phyloP scores from a whole-genome alignment of 2,329 filamentous ascomycete genomes.

The Ceratocystis variospora region DNA sequence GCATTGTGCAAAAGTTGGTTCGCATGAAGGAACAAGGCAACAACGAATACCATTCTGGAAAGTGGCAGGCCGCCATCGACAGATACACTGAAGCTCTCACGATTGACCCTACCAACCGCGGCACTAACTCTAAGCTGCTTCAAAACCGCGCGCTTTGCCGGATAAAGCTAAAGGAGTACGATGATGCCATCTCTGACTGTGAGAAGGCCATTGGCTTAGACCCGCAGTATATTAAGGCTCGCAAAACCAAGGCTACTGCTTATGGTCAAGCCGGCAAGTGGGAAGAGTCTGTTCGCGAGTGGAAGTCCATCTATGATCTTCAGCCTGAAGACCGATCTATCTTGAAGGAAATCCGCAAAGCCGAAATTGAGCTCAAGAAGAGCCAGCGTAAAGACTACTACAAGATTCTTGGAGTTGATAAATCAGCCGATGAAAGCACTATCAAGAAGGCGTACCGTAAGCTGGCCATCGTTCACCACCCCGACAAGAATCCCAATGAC shows the following conservation, averaged over 20 bases:
- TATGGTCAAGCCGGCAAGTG: conserved; percentile 73
- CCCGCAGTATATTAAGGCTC: conserved; percentile 73
- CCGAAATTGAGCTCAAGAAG: conserved; percentile 95
- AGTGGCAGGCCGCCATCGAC: conserved; percentile 66
- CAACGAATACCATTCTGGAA: conserved; percentile 69
- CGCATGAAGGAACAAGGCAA: conserved; percentile 93
- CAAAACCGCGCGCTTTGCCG: conserved; percentile 85
- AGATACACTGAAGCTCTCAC: conserved; percentile 73
- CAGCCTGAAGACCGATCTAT: conserved; percentile 72
- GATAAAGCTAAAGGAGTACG: conserved; percentile 71
- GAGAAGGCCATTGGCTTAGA: conserved; percentile 73
- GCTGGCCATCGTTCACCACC: conserved; percentile 84
- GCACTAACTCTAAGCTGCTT: conserved; percentile 85
- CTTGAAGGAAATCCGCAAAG: conserved; percentile 70
- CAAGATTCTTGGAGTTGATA: conserved; percentile 82
- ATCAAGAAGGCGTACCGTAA: conserved; percentile 98
- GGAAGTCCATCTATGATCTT: conserved; percentile 71
- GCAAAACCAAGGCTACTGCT: conserved; percentile 87
- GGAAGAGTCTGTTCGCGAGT: conserved; percentile 81
- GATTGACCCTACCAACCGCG: conserved; percentile 76
- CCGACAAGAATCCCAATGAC: conserved; percentile 92
- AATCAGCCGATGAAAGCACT: conserved; percentile 67
- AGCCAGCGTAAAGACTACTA: conserved; percentile 96
- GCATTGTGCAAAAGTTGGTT: conserved; percentile 81
- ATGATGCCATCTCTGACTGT: conserved; percentile 71